A percentile compares a stretch with the other conserved stretches of the same genome.
These are phyloP conservation scores for Yamadazyma kanchanaburiensis DNA, from an alignment of 1,139 yeast genomes.

Conservation along the genomic window DNA sequence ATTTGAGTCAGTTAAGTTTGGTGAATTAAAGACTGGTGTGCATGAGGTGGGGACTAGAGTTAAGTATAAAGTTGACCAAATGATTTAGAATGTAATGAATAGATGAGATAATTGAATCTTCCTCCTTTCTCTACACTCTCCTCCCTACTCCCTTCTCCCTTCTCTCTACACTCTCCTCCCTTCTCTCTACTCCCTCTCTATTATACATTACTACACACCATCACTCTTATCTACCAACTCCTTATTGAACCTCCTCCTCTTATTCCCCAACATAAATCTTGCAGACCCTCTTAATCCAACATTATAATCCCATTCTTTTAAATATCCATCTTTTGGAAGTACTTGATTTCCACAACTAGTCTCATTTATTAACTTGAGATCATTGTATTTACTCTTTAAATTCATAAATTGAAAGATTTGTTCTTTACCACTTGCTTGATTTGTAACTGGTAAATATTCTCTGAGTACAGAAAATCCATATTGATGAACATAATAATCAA, in stretches of 20 bases:
- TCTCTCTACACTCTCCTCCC: no score
- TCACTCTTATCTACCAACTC: no score
- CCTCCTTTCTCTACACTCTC: no score
- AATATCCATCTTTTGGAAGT: conserved; percentile 43
- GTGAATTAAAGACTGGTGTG: conserved; percentile 63
- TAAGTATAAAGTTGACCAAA: conserved; percentile 48
- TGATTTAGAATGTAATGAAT: no score
- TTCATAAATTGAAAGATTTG: conserved; percentile 48
- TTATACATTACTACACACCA: no score
- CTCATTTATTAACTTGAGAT: conserved; percentile 35
- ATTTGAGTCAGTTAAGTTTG: conserved; percentile 66
- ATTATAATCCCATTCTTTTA: conserved; percentile 46
- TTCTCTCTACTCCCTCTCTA: no score
- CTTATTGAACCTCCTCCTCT: conserved; percentile 38
- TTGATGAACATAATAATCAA: conserved; percentile 60
- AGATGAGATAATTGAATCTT: no score
- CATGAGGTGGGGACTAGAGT: conserved; percentile 79
- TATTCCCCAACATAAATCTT: conserved; percentile 54
- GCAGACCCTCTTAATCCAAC: conserved; percentile 47
- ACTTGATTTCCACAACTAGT: conserved; percentile 33
- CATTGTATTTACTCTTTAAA: conserved; percentile 42
- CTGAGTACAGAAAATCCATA: conserved; percentile 31
- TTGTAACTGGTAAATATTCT: conserved; percentile 28
- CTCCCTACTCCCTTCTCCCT: no score
- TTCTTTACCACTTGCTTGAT: conserved; percentile 38